These are phyloP conservation scores for Cetradonia linearis DNA, from an alignment of 495 filamentous ascomycete genomes.

Conservation along the genomic window DNA sequence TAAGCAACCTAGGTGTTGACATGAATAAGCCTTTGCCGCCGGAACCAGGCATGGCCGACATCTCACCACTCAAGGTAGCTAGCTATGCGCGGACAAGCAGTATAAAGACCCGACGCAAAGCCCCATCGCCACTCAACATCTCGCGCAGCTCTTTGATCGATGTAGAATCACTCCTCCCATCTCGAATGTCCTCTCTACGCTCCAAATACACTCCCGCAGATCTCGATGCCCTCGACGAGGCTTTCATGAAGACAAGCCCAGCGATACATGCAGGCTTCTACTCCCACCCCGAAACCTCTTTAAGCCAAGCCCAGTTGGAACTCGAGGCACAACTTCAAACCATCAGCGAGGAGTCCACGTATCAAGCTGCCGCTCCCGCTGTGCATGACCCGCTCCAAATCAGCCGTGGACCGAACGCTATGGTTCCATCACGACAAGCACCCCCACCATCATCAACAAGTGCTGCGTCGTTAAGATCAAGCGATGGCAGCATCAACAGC, in stretches of 20 bases:
- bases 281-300: slow-evolving; percentile 15
- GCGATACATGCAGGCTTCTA: slow-evolving; percentile 13
- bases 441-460: slow-evolving; percentile 18
- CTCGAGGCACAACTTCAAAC: slow-evolving; percentile 28
- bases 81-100: slow-evolving; percentile 19
- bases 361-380: slow-evolving; percentile 12
- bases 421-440: slow-evolving; percentile 26
- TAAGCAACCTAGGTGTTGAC: slow-evolving; percentile 22
- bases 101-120: slow-evolving; percentile 23
- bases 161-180: slow-evolving; percentile 9
- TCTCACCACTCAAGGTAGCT: slow-evolving; percentile 28
- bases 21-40: slow-evolving; percentile 41
- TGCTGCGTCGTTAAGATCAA: slow-evolving; percentile 11
- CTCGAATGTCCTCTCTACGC: slow-evolving; percentile 25
- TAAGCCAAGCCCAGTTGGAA: slow-evolving; percentile 26
- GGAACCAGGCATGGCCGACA: slow-evolving; percentile 30
- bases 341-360: slow-evolving; percentile 26
- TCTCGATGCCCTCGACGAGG: slow-evolving; percentile 29
- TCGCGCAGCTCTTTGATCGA: slow-evolving; percentile 20
- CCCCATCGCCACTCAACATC: slow-evolving; percentile 24
- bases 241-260: slow-evolving; percentile 26
- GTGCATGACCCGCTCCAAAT: slow-evolving; percentile 25
- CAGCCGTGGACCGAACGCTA: slow-evolving; percentile 23
- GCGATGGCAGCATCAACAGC: slow-evolving; percentile 18
- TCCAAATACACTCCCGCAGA: slow-evolving; percentile 29